These are phyloP conservation scores for Avena sativa DNA, from an alignment of 176 grass and related monocot genomes.

Conservation along the genomic window DNA sequence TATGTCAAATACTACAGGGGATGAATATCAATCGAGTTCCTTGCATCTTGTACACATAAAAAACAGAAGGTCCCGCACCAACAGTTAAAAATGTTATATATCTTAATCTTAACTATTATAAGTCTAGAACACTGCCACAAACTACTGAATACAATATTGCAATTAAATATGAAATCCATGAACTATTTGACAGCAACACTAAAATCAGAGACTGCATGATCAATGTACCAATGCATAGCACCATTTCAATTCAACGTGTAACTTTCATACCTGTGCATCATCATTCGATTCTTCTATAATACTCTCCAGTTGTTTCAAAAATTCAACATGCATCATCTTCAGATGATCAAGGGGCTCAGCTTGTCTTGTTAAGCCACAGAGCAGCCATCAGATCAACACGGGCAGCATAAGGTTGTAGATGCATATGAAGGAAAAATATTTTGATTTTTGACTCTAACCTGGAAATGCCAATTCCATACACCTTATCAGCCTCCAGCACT, in stretches of 20 bases:
- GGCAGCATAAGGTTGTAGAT: conserved; percentile 18
- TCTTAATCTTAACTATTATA: conserved; percentile 7
- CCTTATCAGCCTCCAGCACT: conserved; percentile 64
- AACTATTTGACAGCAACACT: conserved; percentile 21
- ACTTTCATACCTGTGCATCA: conserved; percentile 61
- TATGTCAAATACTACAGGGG: neutral
- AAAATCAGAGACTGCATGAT: conserved; percentile 2
- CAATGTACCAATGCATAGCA: conserved; percentile 6
- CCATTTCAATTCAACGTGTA: conserved; percentile 4
- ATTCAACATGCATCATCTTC: conserved; percentile 62
- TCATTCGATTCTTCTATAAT: conserved; percentile 50
- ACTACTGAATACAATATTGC: conserved; percentile 13
- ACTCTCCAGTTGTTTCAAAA: conserved; percentile 53
- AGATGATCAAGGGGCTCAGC: conserved; percentile 76
- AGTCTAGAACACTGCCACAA: neutral
- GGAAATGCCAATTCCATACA: conserved; percentile 63
- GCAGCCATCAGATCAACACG: conserved; percentile 24
- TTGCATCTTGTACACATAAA: neutral
- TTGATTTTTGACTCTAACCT: conserved; percentile 49
- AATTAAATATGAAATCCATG: conserved; percentile 22
- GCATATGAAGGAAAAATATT: conserved; percentile 2
- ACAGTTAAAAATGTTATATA: neutral
- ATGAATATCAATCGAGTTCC: neutral
- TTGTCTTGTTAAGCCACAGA: conserved; percentile 56
- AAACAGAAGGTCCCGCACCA: neutral